phyloP scores from a whole-genome alignment of 129 eudicot genomes.

The Gnaphalium uliginosum region DNA sequence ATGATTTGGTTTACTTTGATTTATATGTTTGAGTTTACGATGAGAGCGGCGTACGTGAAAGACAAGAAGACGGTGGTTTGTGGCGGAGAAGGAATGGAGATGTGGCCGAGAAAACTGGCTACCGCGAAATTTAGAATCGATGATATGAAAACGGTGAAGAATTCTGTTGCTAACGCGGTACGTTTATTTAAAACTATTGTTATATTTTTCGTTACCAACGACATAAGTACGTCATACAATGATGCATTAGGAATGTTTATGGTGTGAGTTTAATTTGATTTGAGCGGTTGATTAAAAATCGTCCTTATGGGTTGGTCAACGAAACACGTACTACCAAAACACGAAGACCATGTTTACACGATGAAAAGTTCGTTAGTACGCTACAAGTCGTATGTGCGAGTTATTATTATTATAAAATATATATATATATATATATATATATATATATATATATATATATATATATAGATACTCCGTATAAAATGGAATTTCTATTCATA shows the following conservation, averaged over 20 bases:
- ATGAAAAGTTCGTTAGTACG: not conserved
- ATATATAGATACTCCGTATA: too few species aligned
- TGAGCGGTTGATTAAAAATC: not conserved
- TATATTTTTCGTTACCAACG: too few species aligned
- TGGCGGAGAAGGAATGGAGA: slow-evolving; percentile 89
- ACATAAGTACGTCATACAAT: too few species aligned
- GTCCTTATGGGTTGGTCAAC: slow-evolving; percentile 17
- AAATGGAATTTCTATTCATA: too few species aligned
- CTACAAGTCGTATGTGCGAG: not conserved
- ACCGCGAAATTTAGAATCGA: slow-evolving; percentile 64
- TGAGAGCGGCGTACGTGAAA: slow-evolving; percentile 49
- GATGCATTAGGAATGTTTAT: not conserved
- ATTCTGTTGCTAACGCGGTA: slow-evolving; percentile 62
- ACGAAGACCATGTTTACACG: not conserved
- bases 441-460: too few species aligned
- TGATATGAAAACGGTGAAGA: slow-evolving; percentile 77
- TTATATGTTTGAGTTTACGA: slow-evolving; percentile 44
- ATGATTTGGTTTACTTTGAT: slow-evolving; percentile 50
- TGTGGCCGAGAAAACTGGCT: slow-evolving; percentile 75
- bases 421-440: too few species aligned
- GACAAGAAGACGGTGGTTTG: slow-evolving; percentile 55
- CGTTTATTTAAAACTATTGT: not conserved
- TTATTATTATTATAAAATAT: too few species aligned
- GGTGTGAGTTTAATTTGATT: not conserved
- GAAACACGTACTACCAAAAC: slow-evolving; percentile 9